Percentiles rank a stretch among this genome's conserved stretches.
These are phyloP conservation scores for Parietaria judaica DNA, from an alignment of 306 rosid genomes.

Conservation along the genomic window DNA sequence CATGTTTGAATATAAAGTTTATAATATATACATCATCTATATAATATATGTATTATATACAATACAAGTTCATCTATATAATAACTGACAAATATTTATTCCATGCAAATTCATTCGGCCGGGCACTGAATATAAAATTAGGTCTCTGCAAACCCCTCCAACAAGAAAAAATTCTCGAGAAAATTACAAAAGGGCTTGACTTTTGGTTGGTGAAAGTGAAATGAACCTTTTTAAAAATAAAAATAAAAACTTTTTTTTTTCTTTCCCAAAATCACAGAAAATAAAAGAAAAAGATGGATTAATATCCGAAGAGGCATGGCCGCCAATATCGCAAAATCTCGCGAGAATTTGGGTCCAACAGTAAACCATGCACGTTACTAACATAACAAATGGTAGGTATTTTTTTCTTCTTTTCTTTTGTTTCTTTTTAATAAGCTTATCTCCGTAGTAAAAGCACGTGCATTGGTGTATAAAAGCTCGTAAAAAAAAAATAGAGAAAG, in stretches of 20 bases:
- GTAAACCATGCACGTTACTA: conserved; percentile 31
- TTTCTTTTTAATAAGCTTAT: too few species aligned
- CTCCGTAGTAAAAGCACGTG: conserved; percentile 41
- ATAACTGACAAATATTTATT: not conserved
- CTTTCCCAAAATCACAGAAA: not conserved
- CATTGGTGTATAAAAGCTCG: conserved; percentile 31
- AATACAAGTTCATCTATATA: not conserved
- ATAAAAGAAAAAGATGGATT: not conserved
- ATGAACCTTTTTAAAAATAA: not conserved
- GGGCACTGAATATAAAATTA: conserved; percentile 12
- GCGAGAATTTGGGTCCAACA: conserved; percentile 13
- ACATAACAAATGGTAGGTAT: conserved; percentile 14
- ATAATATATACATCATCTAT: not conserved
- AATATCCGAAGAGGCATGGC: not conserved
- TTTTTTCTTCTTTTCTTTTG: not conserved
- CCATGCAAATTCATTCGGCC: conserved; percentile 14
- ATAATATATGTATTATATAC: not conserved
- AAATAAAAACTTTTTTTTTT: not conserved
- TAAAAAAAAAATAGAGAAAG: conserved; percentile 20
- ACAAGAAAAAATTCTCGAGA: conserved; percentile 8
- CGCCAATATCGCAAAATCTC: conserved; percentile 2
- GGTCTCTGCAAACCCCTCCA: conserved; percentile 15
- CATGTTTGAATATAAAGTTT: not conserved
- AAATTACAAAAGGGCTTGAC: conserved; percentile 7
- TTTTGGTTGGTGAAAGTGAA: conserved; percentile 7